These are phyloP conservation scores for Globisporangium abappressorium DNA, from an alignment of 352 stramenopile genomes.

Conservation along the genomic window DNA sequence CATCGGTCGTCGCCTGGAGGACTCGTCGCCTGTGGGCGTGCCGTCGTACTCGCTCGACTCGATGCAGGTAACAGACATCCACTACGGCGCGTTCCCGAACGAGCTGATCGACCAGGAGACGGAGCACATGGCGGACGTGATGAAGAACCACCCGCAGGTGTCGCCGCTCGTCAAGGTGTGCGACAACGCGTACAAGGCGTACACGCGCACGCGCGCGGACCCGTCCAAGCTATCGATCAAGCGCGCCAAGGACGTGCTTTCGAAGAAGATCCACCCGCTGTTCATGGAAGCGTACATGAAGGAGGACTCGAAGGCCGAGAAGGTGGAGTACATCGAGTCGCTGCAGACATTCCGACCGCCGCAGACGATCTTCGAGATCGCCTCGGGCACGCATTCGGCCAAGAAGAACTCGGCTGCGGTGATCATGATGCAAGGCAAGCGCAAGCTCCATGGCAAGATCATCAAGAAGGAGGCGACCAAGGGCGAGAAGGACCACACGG, in stretches of 20 bases:
- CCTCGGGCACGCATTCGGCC: conserved; percentile 71
- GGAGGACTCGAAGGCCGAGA: conserved; percentile 68
- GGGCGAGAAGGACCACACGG: conserved; percentile 26
- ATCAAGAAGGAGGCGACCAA: conserved; percentile 76
- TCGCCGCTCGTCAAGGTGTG: conserved; percentile 87
- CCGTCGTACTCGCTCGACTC: conserved; percentile 88
- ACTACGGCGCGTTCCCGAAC: conserved; percentile 98
- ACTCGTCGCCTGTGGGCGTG: conserved; percentile 55
- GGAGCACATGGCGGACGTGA: conserved; percentile 91
- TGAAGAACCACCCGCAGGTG: conserved; percentile 78
- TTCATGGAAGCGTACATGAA: conserved; percentile 86
- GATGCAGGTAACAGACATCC: conserved; percentile 96
- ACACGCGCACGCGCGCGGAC: conserved; percentile 93
- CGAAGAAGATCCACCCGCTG: conserved; percentile 92
- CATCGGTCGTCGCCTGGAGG: conserved; percentile 85
- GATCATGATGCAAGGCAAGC: conserved; percentile 87
- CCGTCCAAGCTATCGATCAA: conserved; percentile 94
- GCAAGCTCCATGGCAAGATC: conserved; percentile 80
- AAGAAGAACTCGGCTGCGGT: conserved; percentile 77
- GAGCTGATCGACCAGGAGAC: conserved; percentile 95
- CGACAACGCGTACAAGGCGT: conserved; percentile 98
- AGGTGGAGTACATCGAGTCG: conserved; percentile 91
- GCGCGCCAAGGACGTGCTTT: conserved; percentile 90
- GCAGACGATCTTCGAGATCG: conserved; percentile 96
- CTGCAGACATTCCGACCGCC: conserved; percentile 92